phyloP scores from a whole-genome alignment of 2,329 filamentous ascomycete species.

The Alternaria sp. region DNA sequence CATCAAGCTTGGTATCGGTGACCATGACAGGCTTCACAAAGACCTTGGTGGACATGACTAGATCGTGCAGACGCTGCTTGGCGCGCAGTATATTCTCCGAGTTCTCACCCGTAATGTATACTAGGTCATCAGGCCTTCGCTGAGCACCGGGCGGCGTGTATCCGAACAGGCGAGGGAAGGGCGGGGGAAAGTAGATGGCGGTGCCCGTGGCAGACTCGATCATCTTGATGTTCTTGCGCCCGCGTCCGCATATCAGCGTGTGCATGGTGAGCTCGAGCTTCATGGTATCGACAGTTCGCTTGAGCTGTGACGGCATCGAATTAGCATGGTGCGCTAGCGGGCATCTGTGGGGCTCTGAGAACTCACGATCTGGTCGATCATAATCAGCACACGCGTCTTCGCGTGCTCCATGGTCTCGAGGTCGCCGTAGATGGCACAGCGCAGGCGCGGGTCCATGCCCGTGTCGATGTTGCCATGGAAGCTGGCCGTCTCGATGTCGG shows the following conservation, averaged over 20 bases:
- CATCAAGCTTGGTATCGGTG: slow-evolving; percentile 91
- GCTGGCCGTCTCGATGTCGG: slow-evolving; percentile 78
- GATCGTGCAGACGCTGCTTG: slow-evolving; percentile 88
- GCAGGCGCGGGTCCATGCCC: slow-evolving; percentile 84
- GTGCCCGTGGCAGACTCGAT: slow-evolving; percentile 96
- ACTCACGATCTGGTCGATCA: slow-evolving; percentile 91
- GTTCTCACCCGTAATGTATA: slow-evolving; percentile 92
- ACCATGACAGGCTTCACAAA: slow-evolving; percentile 89
- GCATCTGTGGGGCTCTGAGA: slow-evolving; percentile 25
- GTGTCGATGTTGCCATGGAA: slow-evolving; percentile 76
- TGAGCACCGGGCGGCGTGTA: slow-evolving; percentile 84
- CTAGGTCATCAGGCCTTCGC: slow-evolving; percentile 83
- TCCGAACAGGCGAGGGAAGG: slow-evolving; percentile 89
- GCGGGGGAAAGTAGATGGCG: slow-evolving; percentile 96
- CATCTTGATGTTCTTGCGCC: slow-evolving; percentile 95
- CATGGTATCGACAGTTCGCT: slow-evolving; percentile 76
- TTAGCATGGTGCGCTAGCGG: slow-evolving; percentile 46
- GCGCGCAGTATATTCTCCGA: slow-evolving; percentile 84
- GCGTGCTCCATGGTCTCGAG: slow-evolving; percentile 95
- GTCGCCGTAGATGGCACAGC: slow-evolving; percentile 93
- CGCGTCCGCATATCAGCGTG: slow-evolving; percentile 89
- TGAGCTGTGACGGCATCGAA: slow-evolving; percentile 60
- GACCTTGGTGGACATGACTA: slow-evolving; percentile 77
- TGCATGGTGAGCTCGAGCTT: slow-evolving; percentile 87
- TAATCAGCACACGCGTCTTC: slow-evolving; percentile 93